Percentiles rank a stretch among this genome's conserved stretches.
phyloP scores from a whole-genome alignment of 2,329 filamentous ascomycete species.

The Fusarium sp. region DNA sequence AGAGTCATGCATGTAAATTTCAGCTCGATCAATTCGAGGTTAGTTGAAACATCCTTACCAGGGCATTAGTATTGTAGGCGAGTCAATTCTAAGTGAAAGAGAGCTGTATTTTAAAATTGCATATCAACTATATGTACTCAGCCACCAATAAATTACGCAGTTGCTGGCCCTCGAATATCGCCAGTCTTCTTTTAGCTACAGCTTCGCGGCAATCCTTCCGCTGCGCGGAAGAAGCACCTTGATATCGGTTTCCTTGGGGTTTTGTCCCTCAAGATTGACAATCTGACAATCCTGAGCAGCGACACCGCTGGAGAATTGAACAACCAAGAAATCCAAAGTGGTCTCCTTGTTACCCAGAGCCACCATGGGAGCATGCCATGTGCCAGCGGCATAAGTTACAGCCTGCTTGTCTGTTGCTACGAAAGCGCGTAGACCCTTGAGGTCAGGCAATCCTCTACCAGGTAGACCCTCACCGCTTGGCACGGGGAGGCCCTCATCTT shows the following conservation, averaged over 20 bases:
- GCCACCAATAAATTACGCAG: constrained; percentile 29
- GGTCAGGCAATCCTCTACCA: constrained; percentile 76
- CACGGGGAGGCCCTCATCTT: constrained; percentile 44
- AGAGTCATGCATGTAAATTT: constrained; percentile 3
- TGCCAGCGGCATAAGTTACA: constrained; percentile 90
- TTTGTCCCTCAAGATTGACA: constrained; percentile 58
- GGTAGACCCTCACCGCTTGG: constrained; percentile 57
- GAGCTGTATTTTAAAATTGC: constrained; percentile 17
- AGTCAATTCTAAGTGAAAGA: background rate
- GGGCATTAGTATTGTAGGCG: background rate
- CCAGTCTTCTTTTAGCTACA: constrained; percentile 18
- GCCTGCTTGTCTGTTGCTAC: constrained; percentile 81
- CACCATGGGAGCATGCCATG: constrained; percentile 97
- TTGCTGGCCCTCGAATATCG: constrained; percentile 27
- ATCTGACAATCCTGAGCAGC: constrained; percentile 89
- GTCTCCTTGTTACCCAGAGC: constrained; percentile 71
- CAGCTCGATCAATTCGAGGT: constrained; percentile 12
- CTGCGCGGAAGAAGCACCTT: constrained; percentile 46
- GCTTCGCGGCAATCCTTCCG: constrained; percentile 23
- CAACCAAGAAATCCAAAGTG: constrained; percentile 86
- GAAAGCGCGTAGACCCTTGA: constrained; percentile 78
- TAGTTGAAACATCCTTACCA: constrained; percentile 19
- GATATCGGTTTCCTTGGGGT: constrained; percentile 55
- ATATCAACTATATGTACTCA: constrained; percentile 16
- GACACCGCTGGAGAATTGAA: constrained; percentile 89